phyloP scores from a whole-genome alignment of 73 alveolate genomes.

The Breviolum minutum region DNA sequence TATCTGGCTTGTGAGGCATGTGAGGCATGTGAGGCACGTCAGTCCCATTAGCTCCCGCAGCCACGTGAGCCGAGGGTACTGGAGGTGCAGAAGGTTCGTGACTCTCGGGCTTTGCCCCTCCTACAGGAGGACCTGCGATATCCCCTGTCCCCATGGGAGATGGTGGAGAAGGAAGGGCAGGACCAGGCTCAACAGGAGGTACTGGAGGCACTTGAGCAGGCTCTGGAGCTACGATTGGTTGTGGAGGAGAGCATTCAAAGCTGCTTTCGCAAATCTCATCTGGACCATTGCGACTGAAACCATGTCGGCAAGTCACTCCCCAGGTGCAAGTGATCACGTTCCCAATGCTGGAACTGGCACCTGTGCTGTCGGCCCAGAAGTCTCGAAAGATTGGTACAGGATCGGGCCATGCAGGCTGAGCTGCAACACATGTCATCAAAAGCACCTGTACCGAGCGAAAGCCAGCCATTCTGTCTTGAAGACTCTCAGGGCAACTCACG shows the following conservation, averaged over 20 bases:
- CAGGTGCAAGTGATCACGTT: not conserved
- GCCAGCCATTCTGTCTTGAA: not conserved
- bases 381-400: too few relatives aligned
- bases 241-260: not conserved
- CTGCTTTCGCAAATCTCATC: not conserved
- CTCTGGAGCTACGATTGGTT: not conserved
- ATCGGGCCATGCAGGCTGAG: not conserved
- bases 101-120: not conserved
- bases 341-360: conserved; percentile 8
- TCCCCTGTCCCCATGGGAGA: not conserved
- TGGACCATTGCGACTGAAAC: not conserved
- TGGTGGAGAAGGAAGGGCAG: not conserved
- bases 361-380: not conserved
- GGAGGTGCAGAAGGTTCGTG: not conserved
- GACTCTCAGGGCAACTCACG: not conserved
- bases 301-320: not conserved
- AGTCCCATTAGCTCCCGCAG: not conserved
- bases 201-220: not conserved
- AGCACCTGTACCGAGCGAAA: not conserved
- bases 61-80: not conserved
- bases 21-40: not conserved
- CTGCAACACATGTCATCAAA: not conserved
- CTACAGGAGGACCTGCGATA: not conserved
- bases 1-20: not conserved
- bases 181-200: not conserved